Conservation (phyloP, 2,329 filamentous ascomycete species). For the Fusarium bulbicola region DNA sequence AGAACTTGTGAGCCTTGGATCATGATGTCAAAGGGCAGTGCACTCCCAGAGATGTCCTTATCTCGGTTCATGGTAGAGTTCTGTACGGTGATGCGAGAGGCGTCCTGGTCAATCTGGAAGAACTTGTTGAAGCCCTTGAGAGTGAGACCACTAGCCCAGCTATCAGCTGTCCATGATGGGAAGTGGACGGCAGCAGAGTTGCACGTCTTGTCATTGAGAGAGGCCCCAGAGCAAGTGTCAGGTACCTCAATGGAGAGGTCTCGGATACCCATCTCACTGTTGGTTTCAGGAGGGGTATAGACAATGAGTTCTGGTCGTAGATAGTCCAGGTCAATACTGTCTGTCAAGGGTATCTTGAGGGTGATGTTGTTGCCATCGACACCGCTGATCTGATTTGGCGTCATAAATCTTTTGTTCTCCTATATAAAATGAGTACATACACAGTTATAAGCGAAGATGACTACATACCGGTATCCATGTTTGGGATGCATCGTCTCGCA, state of each 20-base stretch:
- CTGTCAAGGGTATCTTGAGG: slow-evolving; percentile 29
- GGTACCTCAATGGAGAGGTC: slow-evolving; percentile 16
- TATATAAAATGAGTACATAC: neutral
- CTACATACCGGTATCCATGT: slow-evolving; percentile 31
- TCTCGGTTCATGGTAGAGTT: slow-evolving; percentile 19
- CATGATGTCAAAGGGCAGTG: slow-evolving; percentile 26
- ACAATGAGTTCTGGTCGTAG: slow-evolving; percentile 12
- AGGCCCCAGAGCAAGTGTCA: slow-evolving; percentile 14
- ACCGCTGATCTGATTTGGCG: slow-evolving; percentile 21
- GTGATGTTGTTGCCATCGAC: slow-evolving; percentile 28
- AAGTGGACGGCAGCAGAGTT: slow-evolving; percentile 31
- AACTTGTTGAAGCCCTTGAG: slow-evolving; percentile 35
- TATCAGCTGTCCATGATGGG: slow-evolving; percentile 33
- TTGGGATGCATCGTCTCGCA: slow-evolving; percentile 12
- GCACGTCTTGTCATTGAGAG: neutral
- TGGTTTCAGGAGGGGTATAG: slow-evolving; percentile 14
- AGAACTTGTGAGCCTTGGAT: slow-evolving; percentile 32
- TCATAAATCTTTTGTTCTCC: slow-evolving; percentile 13
- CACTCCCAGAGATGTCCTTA: slow-evolving; percentile 8
- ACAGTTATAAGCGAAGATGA: fast-evolving
- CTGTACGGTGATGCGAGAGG: slow-evolving; percentile 32
- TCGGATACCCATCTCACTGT: slow-evolving; percentile 27
- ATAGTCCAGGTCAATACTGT: slow-evolving; percentile 20
- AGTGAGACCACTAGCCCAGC: slow-evolving; percentile 21
- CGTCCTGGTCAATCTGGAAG: slow-evolving; percentile 25